Evolutionary conservation across 306 rosid genomes (phyloP), one percentile per base, ranked within the genome.

Genomic region (Ammopiptanthus mongolicus): DNA sequence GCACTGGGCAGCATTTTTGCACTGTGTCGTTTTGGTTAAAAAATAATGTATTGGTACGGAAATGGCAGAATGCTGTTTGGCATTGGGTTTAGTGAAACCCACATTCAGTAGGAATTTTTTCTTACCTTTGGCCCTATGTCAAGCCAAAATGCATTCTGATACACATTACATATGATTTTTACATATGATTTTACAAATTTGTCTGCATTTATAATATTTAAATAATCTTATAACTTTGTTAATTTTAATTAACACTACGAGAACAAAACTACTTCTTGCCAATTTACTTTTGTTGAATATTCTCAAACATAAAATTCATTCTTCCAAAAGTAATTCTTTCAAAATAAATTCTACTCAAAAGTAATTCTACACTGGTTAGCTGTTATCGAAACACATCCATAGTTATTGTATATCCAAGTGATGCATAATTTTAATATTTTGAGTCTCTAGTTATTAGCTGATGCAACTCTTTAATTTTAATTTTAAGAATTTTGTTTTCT

Each of bases 11-110:
- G 65, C 75, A 67, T 21, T 67, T 33, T 66, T n/a, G n/a, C 51
- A 25, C 8, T 48, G 18, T 78, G 19, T 73, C 36, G 65, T 31
- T 64, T 79, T 73, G 74, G 69, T 34, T 6, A 28, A 42, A 69
- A 55, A 55, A 55, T 42, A 57, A 60, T 67, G 12, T 44, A 28
- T 41, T 46, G 18, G 33, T 50, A 61, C 28, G 47, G 58, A 78
- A 50, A 78, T 47, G 18, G 55, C 39, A 68, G 31, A 65, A 28
- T 62, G 10, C 60, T 13, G 71, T 50, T 60, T 25, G 34, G 9
- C 56, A 21, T 69, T 13, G 25, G 55, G 41, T 34, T 77, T 58
- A 3, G 63, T 48, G 47, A 58, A 44, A 11, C 29, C 36, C 21
- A 13, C 42, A 56, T 57, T 70, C 44, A 37, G 37, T 31, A 10